phyloP scores from a whole-genome alignment of 805 yeast species.

The Suhomyces sp. region DNA sequence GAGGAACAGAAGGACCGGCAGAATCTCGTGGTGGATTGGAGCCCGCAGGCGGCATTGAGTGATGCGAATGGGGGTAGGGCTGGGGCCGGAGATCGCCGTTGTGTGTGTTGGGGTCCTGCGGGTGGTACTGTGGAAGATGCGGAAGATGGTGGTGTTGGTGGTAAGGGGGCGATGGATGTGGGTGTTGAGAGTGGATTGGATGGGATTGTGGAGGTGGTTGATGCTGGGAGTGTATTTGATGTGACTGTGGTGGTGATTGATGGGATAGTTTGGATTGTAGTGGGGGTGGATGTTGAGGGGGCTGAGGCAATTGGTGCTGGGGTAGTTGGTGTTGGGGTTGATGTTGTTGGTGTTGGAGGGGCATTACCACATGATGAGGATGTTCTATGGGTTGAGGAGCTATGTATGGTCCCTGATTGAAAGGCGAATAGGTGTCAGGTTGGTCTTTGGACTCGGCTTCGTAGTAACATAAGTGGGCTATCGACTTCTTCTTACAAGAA shows the following conservation, averaged over 20 bases:
- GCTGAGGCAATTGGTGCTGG: constrained; percentile 1
- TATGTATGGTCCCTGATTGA: not conserved
- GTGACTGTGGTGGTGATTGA: not conserved
- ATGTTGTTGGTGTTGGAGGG: constrained; percentile 2
- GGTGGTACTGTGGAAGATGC: not conserved
- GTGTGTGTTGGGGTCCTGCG: not conserved
- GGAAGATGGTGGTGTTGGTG: not conserved
- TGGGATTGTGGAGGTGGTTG: not conserved
- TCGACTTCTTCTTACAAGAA: constrained; percentile 39
- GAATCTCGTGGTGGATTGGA: not conserved
- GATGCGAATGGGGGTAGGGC: not conserved
- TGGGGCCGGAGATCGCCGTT: not conserved
- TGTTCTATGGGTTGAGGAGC: constrained; percentile 3
- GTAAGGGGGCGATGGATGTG: not conserved
- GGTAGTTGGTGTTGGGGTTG: not conserved
- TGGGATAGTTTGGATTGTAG: not conserved
- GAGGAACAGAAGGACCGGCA: not conserved
- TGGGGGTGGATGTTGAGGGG: not conserved
- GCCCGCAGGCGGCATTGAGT: not conserved
- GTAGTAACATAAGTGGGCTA: constrained; percentile 41
- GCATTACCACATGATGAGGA: constrained; percentile 6
- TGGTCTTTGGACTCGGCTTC: constrained; percentile 21
- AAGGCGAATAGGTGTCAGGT: not conserved
- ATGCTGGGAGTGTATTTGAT: not conserved
- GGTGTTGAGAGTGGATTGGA: not conserved